Base-by-base conservation (phyloP, 805 yeast species). In the Myxozyma neotropica region DNA sequence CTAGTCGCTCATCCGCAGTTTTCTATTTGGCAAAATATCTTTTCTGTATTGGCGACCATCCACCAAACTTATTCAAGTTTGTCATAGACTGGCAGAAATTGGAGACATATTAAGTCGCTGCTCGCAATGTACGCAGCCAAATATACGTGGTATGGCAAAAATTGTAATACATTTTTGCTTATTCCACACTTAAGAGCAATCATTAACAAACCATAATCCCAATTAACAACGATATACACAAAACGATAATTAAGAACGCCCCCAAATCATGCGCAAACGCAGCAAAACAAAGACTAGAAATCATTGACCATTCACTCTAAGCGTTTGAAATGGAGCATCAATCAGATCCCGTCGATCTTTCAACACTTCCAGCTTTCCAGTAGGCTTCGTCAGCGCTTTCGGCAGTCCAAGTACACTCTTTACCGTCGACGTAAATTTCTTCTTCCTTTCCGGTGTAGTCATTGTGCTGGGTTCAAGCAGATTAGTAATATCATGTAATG, bases 401-500 rank as follows among this genome's bases (percentile, higher is more conserved):
- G 38, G 50, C 38, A 23, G 21, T 15, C 52, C 52, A 35, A 48
- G 24, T 1, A 48, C 52, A 23, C 43, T 35, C 42, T 23, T 21
- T 21, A 48, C 21, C 17, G 52, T 13, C 6, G 23, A 8, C 29
- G 42, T 36, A 13, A 48, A 24, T 21, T 35, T 40, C 24, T 24
- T 31, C 23, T 35, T 42, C 42, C 27, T 42, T 29, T 52, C 45
- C 5, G 48, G 47, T 31, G 48, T 42, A 2, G 48, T 26, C 21
- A 52, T n/a, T 19, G 24, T 33, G 29, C 31, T 42, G 5, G 42
- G 39, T n/a, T 51, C 55, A 2, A 21, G 27, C 40, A 43, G 8
- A 29, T 52, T 52, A 13, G 55, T 42, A 17, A 52, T 52, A 21
- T 40, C 40, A 19, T 52, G 33, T 23, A 52, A 48, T 26, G 48